Percentiles rank a stretch among this genome's conserved stretches.
phyloP scores from a whole-genome alignment of 202 grass and related monocot species.

The Hordeum pubiflorum region DNA sequence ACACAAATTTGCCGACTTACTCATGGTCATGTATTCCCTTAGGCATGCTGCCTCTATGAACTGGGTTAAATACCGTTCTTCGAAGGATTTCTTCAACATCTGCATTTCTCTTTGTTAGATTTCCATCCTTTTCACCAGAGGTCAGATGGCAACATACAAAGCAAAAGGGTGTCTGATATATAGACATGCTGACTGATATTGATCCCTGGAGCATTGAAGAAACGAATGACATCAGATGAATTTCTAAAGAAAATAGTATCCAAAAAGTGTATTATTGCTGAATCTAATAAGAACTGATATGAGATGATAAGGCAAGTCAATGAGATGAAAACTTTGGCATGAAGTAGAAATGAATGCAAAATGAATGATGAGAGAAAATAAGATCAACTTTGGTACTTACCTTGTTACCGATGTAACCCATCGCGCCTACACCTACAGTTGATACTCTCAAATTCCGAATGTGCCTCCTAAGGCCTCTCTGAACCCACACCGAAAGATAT shows the following conservation, averaged over 20 bases:
- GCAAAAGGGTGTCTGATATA: slow-evolving; percentile 79
- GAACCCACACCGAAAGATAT: slow-evolving; percentile 82
- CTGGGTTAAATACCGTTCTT: slow-evolving; percentile 61
- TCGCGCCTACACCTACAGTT: slow-evolving; percentile 78
- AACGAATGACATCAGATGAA: neutral
- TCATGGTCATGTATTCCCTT: slow-evolving; percentile 59
- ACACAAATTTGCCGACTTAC: slow-evolving; percentile 41
- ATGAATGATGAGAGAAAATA: slow-evolving; percentile 1
- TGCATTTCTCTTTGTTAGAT: slow-evolving; percentile 62
- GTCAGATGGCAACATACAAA: slow-evolving; percentile 85
- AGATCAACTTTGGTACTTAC: slow-evolving; percentile 32
- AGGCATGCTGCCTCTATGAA: slow-evolving; percentile 32
- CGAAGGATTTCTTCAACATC: slow-evolving; percentile 71
- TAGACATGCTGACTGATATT: slow-evolving; percentile 92
- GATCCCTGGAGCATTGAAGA: slow-evolving; percentile 57
- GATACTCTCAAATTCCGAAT: slow-evolving; percentile 89
- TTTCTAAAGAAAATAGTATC: slow-evolving; percentile 1
- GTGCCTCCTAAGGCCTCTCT: slow-evolving; percentile 64
- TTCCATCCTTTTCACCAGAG: slow-evolving; percentile 71
- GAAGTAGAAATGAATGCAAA: neutral
- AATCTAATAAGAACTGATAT: neutral
- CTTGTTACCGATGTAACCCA: slow-evolving; percentile 98
- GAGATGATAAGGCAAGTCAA: neutral
- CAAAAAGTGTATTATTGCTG: neutral
- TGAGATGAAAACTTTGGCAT: neutral